Conservation (phyloP, 139 green algal species). For the Coelastrella sp. region DNA sequence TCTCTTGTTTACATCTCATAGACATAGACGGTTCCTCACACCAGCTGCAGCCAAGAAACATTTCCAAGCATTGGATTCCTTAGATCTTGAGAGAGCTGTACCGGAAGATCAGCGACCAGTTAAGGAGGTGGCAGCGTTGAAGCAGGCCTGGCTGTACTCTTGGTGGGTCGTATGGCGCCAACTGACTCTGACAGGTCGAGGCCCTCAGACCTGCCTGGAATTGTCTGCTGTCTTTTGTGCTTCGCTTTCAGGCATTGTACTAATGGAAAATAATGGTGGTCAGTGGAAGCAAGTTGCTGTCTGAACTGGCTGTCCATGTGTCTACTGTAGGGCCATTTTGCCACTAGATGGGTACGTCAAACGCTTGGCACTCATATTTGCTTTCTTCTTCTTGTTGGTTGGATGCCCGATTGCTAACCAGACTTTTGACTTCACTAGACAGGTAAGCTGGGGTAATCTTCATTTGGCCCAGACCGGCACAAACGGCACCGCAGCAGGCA, state of each 20-base stretch:
- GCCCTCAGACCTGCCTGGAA: too few species aligned
- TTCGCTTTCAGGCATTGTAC: too few species aligned
- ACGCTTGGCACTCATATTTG: constrained; percentile 70
- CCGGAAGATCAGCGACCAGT: constrained; percentile 85
- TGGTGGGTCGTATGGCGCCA: constrained; percentile 61
- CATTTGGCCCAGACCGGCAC: too few species aligned
- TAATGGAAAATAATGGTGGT: too few species aligned
- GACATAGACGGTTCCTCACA: neutral
- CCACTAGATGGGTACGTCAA: constrained; percentile 65
- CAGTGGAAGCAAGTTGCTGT: too few species aligned
- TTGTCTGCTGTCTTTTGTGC: too few species aligned
- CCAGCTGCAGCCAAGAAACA: constrained; percentile 17
- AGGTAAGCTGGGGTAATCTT: constrained; percentile 48
- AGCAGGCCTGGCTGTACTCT: constrained; percentile 74
- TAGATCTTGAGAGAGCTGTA: constrained; percentile 75
- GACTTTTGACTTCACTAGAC: constrained; percentile 80
- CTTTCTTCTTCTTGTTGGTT: constrained; percentile 70
- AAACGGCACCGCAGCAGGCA: neutral
- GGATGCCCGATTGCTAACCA: constrained; percentile 82
- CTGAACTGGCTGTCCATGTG: neutral
- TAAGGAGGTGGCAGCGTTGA: constrained; percentile 85
- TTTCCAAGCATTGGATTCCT: neutral
- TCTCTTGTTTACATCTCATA: neutral
- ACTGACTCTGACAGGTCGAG: too few species aligned
- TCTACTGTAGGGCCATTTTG: constrained; percentile 65